A percentile compares a stretch with the other conserved stretches of the same genome.
Conservation (phyloP, 164 flowering plant species). For the Saururus chinensis region DNA sequence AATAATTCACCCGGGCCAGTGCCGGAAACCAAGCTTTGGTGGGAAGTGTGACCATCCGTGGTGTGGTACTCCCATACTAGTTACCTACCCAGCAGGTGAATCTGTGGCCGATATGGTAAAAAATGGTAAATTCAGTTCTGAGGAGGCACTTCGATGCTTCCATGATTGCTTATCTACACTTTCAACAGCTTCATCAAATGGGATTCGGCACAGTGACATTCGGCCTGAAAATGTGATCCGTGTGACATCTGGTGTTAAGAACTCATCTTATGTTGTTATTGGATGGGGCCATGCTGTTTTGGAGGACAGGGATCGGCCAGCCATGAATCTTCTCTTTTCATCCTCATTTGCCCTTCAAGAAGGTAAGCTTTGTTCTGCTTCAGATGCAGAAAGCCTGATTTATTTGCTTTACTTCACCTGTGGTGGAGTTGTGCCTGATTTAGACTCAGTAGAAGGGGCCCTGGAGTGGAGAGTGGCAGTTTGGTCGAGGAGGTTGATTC, state of each 20-base stretch:
- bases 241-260: constrained; percentile 33
- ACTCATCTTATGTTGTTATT: constrained; percentile 53
- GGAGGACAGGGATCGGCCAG: constrained; percentile 85
- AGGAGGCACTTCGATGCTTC: constrained; percentile 70
- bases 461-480: constrained; percentile 76
- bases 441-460: constrained; percentile 86
- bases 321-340: constrained; percentile 78
- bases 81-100: constrained; percentile 68
- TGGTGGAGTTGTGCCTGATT: constrained; percentile 55
- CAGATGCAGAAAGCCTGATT: constrained; percentile 88
- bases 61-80: constrained; percentile 90
- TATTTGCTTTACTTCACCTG: constrained; percentile 56
- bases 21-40: constrained; percentile 44
- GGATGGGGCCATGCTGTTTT: constrained; percentile 93
- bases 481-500: constrained; percentile 76
- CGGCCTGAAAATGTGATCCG: constrained; percentile 64
- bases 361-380: constrained; percentile 86
- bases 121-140: constrained; percentile 37
- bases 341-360: constrained; percentile 82
- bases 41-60: constrained; percentile 77
- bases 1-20: constrained; percentile 71
- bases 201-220: constrained; percentile 79
- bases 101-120: constrained; percentile 42
- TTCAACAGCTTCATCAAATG: constrained; percentile 44
- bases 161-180: constrained; percentile 78